These are phyloP conservation scores for Lactarius sp. DNA, from an alignment of 768 basidiomycete genomes.

Conservation along the genomic window DNA sequence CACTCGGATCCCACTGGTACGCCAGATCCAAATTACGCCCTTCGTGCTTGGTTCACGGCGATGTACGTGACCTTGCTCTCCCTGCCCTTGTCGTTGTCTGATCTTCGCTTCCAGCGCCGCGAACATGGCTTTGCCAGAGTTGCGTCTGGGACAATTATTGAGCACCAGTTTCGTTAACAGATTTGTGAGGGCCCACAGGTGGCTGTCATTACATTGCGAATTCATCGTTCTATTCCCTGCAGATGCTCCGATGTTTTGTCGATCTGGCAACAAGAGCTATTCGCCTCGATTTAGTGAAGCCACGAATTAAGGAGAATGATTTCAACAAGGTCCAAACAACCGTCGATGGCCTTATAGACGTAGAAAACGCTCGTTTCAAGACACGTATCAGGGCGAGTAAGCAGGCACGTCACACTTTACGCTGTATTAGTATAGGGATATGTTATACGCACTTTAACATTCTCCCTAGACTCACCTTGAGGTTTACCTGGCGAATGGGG, in stretches of 20 bases:
- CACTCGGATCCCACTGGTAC: not conserved
- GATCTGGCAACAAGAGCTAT: conserved; percentile 1
- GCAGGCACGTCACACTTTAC: not conserved
- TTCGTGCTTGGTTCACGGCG: conserved; percentile 23
- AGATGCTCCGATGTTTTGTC: not conserved
- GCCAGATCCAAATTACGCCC: not conserved
- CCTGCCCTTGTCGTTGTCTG: not conserved
- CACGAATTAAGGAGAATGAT: conserved; percentile 10
- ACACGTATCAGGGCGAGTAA: conserved; percentile 8
- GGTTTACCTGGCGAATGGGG: not conserved
- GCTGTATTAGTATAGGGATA: not conserved
- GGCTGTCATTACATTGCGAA: not conserved
- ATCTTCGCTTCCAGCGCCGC: not conserved
- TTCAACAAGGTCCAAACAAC: not conserved
- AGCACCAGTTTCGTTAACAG: not conserved
- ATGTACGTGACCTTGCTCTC: conserved; percentile 2
- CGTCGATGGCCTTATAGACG: not conserved
- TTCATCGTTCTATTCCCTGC: not conserved
- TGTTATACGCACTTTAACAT: not conserved
- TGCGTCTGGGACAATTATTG: not conserved
- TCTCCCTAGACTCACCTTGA: conserved; percentile 10
- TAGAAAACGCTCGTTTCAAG: conserved; percentile 18
- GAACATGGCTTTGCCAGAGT: not conserved
- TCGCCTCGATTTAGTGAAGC: not conserved
- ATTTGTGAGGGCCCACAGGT: not conserved